A percentile compares a stretch with the other conserved stretches of the same genome.
phyloP scores from a whole-genome alignment of 495 filamentous ascomycete species.

The Penicillium waksmanii region DNA sequence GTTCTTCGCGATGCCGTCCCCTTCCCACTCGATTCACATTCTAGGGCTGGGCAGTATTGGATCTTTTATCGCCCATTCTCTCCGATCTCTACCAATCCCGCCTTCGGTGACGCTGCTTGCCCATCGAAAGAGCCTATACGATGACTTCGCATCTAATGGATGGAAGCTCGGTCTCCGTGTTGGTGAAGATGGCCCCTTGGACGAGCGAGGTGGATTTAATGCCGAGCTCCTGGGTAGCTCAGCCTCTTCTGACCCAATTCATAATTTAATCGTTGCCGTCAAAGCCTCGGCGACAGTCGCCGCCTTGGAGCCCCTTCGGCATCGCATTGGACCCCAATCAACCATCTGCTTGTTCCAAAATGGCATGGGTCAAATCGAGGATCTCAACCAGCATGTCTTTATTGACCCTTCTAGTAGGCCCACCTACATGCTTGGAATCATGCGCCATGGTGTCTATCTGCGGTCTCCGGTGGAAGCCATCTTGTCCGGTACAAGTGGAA shows the following conservation, averaged over 20 bases:
- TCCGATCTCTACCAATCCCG: constrained; percentile 49
- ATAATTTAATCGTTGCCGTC: constrained; percentile 28
- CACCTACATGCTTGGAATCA: constrained; percentile 29
- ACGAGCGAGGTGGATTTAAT: constrained; percentile 18
- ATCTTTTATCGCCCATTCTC: constrained; percentile 53
- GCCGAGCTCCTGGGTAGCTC: constrained; percentile 17
- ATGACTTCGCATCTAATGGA: constrained; percentile 20
- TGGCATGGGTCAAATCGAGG: constrained; percentile 29
- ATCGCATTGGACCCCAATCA: constrained; percentile 27
- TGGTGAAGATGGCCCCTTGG: constrained; percentile 18
- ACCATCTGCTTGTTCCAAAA: constrained; percentile 33
- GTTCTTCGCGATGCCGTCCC: neutral
- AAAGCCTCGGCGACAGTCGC: constrained; percentile 29
- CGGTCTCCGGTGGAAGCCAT: constrained; percentile 26
- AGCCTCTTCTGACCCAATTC: constrained; percentile 15
- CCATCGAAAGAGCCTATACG: constrained; percentile 32
- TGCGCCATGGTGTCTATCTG: constrained; percentile 29
- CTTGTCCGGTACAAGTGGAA: constrained; percentile 23
- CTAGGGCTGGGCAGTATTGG: constrained; percentile 57
- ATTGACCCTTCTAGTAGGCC: constrained; percentile 16
- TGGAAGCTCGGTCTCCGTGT: constrained; percentile 25
- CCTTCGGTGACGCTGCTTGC: constrained; percentile 55
- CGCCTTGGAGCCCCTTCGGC: constrained; percentile 25
- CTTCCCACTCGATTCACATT: constrained; percentile 42
- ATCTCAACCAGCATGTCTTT: constrained; percentile 24